A percentile compares a stretch with the other conserved stretches of the same genome.
phyloP scores from a whole-genome alignment of 352 stramenopile genomes.

The Phytophthora palmivora region DNA sequence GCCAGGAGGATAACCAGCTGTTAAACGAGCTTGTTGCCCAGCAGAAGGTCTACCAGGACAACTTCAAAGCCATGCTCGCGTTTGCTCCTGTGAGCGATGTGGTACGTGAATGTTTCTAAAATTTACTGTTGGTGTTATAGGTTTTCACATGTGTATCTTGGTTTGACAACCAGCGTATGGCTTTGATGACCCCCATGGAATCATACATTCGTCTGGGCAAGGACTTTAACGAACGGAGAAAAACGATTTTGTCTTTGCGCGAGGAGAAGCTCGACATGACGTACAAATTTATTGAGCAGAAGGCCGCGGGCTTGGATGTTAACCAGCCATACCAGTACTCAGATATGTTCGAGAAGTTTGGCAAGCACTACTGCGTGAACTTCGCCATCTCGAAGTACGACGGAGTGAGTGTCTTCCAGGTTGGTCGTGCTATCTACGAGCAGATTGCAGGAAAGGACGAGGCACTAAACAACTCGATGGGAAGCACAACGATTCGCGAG shows the following conservation, averaged over 20 bases:
- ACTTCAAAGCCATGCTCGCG: conserved; percentile 80
- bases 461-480: conserved; percentile 58
- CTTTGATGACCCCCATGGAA: conserved; percentile 83
- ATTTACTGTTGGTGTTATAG: not conserved
- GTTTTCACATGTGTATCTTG: conserved; percentile 1
- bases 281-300: conserved; percentile 83
- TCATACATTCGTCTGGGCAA: conserved; percentile 72
- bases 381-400: conserved; percentile 82
- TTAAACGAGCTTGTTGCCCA: conserved; percentile 67
- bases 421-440: conserved; percentile 75
- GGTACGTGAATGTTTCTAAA: conserved; percentile 35
- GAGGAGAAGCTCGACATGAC: conserved; percentile 85
- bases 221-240: conserved; percentile 69
- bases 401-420: conserved; percentile 63
- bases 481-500: conserved; percentile 69
- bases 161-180: conserved; percentile 51
- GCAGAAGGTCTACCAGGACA: conserved; percentile 77
- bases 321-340: conserved; percentile 75
- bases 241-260: conserved; percentile 62
- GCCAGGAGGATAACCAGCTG: conserved; percentile 54
- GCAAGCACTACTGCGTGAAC: conserved; percentile 82
- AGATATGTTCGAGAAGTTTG: conserved; percentile 85
- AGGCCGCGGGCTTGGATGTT: conserved; percentile 58
- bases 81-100: conserved; percentile 81
- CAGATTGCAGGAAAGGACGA: conserved; percentile 76